Evolutionary conservation across 2,329 filamentous ascomycete species (phyloP), one percentile per base, ranked within the genome.

Genomic region (Neurospora crassa): DNA sequence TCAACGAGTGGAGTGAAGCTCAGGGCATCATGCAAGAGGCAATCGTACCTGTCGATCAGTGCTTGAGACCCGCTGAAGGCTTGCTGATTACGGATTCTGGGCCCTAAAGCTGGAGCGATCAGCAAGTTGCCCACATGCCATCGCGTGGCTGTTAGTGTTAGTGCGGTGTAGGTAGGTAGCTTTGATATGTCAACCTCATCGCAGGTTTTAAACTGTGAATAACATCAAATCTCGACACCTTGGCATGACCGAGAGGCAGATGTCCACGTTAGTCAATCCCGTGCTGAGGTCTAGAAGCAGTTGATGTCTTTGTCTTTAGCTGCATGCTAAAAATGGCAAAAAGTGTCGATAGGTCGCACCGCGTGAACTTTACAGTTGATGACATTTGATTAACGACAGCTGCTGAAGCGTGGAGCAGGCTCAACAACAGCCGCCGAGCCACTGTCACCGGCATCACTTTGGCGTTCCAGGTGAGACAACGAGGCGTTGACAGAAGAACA

Each of bases 251-350:
- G 29, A 63, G 16, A 63, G 53, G 18, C 14, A 16, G 7, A 63
- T 8, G 2, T 8, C 0, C 24, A 63, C 8, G 53, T 63, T 34
- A 63, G 11, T 18, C 14, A 63, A 34, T n/a, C 24, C 20, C 45
- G 20, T 34, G 24, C 8, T 37, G 47, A 53, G 12, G 14, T 53
- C 29, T 29, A 24, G 47, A 53, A 29, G 47, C 47, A 29, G 20
- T 63, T n/a, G 29, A 16, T 37, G 34, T 47, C 69, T 40, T 67
- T 43, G 20, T 12, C 7, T 29, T 63, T 63, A 40, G 69, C 43
- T 47, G 43, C 8, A 20, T 67, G 69, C 69, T 70, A 70, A 70
- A 67, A 70, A 70, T 67, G 69, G 69, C 24, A 12, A 20, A 20
- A 20, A 24, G 8, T n/a, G 29, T 63, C 14, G 53, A 63, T 4